These are phyloP conservation scores for Nakaseomyces glabratus DNA, from an alignment of 1,139 yeast genomes.

Conservation along the genomic window DNA sequence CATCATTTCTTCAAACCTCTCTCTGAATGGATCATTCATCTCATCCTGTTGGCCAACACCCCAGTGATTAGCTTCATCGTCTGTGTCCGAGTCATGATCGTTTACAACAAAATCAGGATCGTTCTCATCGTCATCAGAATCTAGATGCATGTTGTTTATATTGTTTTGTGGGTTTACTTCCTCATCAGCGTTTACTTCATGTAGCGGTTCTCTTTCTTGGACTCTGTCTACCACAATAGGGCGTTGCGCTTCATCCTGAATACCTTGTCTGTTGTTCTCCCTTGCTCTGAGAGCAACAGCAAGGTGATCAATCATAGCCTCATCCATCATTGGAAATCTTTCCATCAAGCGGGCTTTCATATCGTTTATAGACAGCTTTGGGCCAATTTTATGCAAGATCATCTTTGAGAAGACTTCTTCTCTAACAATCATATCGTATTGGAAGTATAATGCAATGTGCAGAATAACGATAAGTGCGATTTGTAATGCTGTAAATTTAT, in stretches of 20 bases:
- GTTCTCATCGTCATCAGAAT: constrained; percentile 11
- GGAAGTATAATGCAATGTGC: constrained; percentile 44
- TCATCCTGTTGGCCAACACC: constrained; percentile 9
- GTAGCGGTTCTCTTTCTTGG: constrained; percentile 7
- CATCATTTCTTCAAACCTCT: constrained; percentile 10
- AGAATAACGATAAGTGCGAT: constrained; percentile 34
- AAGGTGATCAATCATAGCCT: constrained; percentile 23
- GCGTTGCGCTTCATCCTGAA: neutral
- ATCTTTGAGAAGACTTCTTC: constrained; percentile 59
- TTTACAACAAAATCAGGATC: constrained; percentile 14
- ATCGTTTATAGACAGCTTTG: constrained; percentile 38
- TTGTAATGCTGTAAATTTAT: constrained; percentile 23
- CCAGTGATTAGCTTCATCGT: constrained; percentile 9
- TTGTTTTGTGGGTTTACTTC: constrained; percentile 8
- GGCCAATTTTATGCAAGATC: constrained; percentile 48
- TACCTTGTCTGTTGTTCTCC: constrained; percentile 14
- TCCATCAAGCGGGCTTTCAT: constrained; percentile 21
- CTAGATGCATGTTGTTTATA: constrained; percentile 11
- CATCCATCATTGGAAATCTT: constrained; percentile 28
- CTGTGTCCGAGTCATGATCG: constrained; percentile 9
- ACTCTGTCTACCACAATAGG: too few species aligned
- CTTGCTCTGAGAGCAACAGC: constrained; percentile 24
- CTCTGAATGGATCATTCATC: constrained; percentile 6
- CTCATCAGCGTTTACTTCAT: constrained; percentile 12
- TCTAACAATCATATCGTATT: constrained; percentile 63